Percentiles rank a stretch among this genome's conserved stretches.
Evolutionary conservation across 768 basidiomycete genomes (phyloP).

Genomic region (Tubosaeta sp.): DNA sequence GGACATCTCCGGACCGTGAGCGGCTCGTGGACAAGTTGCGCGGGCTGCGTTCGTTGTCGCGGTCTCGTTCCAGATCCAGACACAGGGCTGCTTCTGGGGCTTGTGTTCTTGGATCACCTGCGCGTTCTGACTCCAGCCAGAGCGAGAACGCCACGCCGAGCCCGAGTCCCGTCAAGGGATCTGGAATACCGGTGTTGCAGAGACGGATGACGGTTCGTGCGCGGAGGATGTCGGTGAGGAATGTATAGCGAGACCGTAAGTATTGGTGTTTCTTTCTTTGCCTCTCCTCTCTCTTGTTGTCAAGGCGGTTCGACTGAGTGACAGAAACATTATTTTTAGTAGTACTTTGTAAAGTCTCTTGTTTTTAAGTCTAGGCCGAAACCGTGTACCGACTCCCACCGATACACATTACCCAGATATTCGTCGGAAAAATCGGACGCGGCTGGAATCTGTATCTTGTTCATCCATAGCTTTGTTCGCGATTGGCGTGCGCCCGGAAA

Average conservation of each 20-base stretch:
- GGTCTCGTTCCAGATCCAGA: conserved; percentile 4
- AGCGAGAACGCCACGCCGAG: conserved; percentile 13
- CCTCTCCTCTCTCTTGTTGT: not conserved
- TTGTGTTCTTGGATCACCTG: conserved; percentile 8
- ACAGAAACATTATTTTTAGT: not conserved
- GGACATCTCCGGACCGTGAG: conserved; percentile 20
- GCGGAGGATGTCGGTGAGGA: conserved; percentile 17
- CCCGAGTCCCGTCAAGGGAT: conserved; percentile 22
- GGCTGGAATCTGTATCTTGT: no score
- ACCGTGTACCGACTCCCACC: no score
- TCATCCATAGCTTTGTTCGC: no score
- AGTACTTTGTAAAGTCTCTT: no score
- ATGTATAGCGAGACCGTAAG: conserved; percentile 2
- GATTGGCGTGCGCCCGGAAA: no score
- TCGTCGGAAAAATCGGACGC: no score
- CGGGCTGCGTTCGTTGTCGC: conserved; percentile 17
- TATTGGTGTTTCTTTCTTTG: not conserved
- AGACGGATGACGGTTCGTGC: conserved; percentile 27
- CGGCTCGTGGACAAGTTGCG: conserved; percentile 22
- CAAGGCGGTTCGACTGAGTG: not conserved
- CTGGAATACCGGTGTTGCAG: conserved; percentile 28
- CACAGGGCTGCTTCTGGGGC: not conserved
- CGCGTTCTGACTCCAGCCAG: conserved; percentile 13
- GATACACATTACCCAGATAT: no score
- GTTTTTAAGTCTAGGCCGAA: no score